Evolutionary conservation across 495 filamentous ascomycete species (phyloP), one percentile per base, ranked within the genome.

Genomic region (Penicillium soppii): DNA sequence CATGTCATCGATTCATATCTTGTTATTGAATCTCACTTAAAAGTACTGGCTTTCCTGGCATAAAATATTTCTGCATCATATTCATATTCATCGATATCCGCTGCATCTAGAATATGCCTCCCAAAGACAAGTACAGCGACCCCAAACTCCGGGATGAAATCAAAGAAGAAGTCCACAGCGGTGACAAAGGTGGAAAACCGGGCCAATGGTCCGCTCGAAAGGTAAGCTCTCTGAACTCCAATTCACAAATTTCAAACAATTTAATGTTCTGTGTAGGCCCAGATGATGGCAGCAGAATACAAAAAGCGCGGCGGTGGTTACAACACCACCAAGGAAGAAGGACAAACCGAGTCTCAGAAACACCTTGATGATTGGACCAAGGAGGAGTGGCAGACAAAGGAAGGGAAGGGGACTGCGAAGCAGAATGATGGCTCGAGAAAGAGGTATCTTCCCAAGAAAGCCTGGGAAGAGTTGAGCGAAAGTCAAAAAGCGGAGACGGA

Each of bases 181-280:
- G 70, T 33, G 75, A 73, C 52, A 79, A 78, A 50, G 75, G 76
- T 20, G 75, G 76, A 8, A 66, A 67, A 42, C 72, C 74, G 5
- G 75, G 76, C 3, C 75, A 79, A 65, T 78, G 75, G 75, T 72
- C 69, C 35, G 76, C 75, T 0, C 64, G 75, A 20, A 79, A 79
- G 66, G 74, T 72, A 54, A 12, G 12, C 19, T 4, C 5, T 5
- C 2, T 10, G 12, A 13, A 33, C 25, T 25, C 27, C 15, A 3
- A 20, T 33, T 47, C 17, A 1, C 3, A n/a, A 5, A 16, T 8
- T 15, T 17, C 15, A 6, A 1, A 17, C n/a, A 19, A n/a, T 30
- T 20, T 7, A 30, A 23, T 3, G 43, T 30, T 1, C 17, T 5
- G 10, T 19, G 15, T 36, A 77, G 72, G 75, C 72, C 0, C 73